Evolutionary conservation across 768 basidiomycete genomes (phyloP).

Genomic region (Leccinum arenicola): DNA sequence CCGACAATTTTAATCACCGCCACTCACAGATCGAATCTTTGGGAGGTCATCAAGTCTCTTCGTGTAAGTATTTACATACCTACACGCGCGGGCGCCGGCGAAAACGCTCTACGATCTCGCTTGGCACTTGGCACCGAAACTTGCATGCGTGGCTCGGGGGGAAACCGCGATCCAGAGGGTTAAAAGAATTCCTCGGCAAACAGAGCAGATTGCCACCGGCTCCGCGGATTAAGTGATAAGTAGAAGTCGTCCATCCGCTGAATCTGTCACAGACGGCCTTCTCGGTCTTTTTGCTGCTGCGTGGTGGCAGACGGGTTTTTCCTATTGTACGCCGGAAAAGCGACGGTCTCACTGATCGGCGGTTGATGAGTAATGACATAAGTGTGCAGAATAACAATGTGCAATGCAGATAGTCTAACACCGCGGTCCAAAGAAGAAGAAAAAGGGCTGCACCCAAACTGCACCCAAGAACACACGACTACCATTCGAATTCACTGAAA

Average conservation of each 20-base stretch:
- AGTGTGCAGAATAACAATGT: constrained; percentile 24
- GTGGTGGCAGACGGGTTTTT: constrained; percentile 12
- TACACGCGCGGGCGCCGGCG: neutral
- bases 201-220: neutral
- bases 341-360: constrained; percentile 15
- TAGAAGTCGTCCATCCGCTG: neutral
- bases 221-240: neutral
- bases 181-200: neutral
- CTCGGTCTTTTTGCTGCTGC: constrained; percentile 1
- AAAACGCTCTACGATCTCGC: neutral
- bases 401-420: constrained; percentile 24
- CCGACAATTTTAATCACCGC: neutral
- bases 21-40: constrained; percentile 1
- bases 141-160: neutral
- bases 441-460: neutral
- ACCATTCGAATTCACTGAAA: constrained; percentile 47
- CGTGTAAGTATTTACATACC: neutral
- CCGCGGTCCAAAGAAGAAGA: constrained; percentile 1
- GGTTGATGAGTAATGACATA: constrained; percentile 16
- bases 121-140: neutral
- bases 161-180: neutral
- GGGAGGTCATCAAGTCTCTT: neutral
- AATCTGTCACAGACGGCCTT: neutral
- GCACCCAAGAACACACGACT: constrained; percentile 10
- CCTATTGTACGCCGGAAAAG: constrained; percentile 22